These are phyloP conservation scores for Auricularia auricula-judae DNA, from an alignment of 768 basidiomycete species.

Conservation along the genomic window DNA sequence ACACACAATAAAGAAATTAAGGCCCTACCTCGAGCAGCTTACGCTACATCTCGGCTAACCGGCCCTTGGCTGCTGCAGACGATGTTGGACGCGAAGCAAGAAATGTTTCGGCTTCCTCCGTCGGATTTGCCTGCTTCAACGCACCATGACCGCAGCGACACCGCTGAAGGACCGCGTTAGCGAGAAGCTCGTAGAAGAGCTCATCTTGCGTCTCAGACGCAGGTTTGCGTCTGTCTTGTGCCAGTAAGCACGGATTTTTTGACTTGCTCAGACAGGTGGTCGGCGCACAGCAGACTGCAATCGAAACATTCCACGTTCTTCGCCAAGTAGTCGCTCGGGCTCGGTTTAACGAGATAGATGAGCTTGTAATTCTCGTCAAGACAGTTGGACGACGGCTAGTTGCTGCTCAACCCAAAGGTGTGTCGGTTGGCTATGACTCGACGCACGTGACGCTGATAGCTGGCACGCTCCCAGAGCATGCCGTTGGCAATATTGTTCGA, in stretches of 20 bases:
- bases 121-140: no score
- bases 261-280: slow-evolving; percentile 60
- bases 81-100: no score
- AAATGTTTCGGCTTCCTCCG: no score
- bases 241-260: neutral
- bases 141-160: neutral
- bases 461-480: slow-evolving; percentile 53
- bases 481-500: slow-evolving; percentile 89
- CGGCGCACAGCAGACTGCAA: slow-evolving; percentile 78
- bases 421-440: slow-evolving; percentile 5
- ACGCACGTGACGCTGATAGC: neutral
- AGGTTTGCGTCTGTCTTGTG: neutral
- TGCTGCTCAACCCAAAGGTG: slow-evolving; percentile 94
- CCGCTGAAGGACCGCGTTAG: neutral
- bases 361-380: slow-evolving; percentile 70
- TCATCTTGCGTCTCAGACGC: neutral
- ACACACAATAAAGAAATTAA: no score
- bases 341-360: slow-evolving; percentile 76
- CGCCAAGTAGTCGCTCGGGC: slow-evolving; percentile 84
- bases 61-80: no score
- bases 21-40: no score
- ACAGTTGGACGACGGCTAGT: slow-evolving; percentile 69
- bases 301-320: slow-evolving; percentile 81
- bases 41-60: no score
- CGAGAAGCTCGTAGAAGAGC: neutral